phyloP scores from a whole-genome alignment of 257 asterid genomes.

The Solanum gracilifrons region DNA sequence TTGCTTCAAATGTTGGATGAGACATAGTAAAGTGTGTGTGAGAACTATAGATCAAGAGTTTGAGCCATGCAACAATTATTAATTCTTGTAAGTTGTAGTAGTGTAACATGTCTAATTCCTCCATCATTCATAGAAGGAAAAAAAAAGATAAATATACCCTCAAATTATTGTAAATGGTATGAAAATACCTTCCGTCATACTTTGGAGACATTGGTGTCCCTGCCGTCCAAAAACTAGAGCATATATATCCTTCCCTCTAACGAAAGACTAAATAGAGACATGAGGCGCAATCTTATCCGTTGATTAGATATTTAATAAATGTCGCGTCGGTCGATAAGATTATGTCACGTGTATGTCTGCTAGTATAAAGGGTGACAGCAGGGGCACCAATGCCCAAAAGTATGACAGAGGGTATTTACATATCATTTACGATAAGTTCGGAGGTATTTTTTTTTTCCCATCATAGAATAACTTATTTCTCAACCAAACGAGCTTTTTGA shows the following conservation, averaged over 20 bases:
- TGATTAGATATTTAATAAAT: too few species aligned
- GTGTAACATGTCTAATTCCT: too few species aligned
- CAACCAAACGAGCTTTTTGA: background rate
- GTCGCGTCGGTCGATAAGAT: too few species aligned
- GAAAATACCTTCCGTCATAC: background rate
- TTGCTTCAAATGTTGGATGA: background rate
- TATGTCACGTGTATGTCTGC: too few species aligned
- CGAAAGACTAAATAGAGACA: too few species aligned
- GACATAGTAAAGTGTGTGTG: background rate
- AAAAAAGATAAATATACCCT: background rate
- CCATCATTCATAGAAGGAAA: background rate
- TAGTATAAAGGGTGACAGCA: too few species aligned
- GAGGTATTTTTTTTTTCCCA: too few species aligned
- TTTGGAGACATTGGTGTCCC: background rate
- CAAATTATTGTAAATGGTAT: background rate
- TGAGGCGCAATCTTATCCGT: background rate
- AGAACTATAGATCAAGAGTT: background rate
- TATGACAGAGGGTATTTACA: background rate
- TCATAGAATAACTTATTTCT: background rate
- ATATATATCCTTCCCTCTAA: too few species aligned
- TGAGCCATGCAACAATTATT: too few species aligned
- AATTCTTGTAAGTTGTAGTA: too few species aligned
- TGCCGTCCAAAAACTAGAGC: background rate
- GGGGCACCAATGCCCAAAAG: accelerated
- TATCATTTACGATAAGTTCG: too few species aligned